These are phyloP conservation scores for Chlorella sp. DNA, from an alignment of 139 green algal species.

Conservation along the genomic window DNA sequence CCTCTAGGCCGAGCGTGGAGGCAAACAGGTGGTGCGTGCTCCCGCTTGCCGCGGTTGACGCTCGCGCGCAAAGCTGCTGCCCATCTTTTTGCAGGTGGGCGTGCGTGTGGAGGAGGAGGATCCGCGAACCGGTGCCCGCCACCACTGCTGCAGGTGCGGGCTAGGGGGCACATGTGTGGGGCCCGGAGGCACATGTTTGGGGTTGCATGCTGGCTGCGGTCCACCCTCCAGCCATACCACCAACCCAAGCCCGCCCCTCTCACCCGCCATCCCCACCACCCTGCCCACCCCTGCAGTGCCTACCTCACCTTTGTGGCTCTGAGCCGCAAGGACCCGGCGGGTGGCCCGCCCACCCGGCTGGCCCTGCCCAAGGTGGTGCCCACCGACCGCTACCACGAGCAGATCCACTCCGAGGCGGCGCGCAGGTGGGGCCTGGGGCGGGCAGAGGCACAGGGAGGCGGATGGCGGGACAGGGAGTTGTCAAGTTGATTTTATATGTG, in stretches of 20 bases:
- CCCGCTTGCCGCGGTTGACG: too few species aligned
- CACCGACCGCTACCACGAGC: constrained; percentile 22
- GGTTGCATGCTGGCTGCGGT: too few species aligned
- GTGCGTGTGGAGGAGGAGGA: constrained; percentile 85
- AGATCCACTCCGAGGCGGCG: constrained; percentile 62
- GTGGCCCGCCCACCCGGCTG: not conserved
- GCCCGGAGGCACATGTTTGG: too few species aligned
- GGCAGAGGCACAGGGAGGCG: not conserved
- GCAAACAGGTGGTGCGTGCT: too few species aligned
- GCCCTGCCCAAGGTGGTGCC: constrained; percentile 59
- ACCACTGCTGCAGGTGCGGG: too few species aligned
- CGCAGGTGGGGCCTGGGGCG: constrained; percentile 33
- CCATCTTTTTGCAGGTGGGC: constrained; percentile 75
- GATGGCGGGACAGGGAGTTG: too few species aligned
- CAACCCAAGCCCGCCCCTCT: not conserved
- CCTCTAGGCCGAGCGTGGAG: too few species aligned
- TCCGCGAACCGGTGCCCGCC: constrained; percentile 67
- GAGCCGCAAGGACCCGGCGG: not conserved
- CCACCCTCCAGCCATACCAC: too few species aligned
- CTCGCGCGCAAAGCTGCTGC: too few species aligned
- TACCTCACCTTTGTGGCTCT: constrained; percentile 88
- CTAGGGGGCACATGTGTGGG: too few species aligned
- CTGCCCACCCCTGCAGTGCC: constrained; percentile 85
- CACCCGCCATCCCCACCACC: too few species aligned
- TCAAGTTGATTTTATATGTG: too few species aligned